Base-by-base conservation (phyloP, 345 rosid genomes). In the Populus euphratica region DNA sequence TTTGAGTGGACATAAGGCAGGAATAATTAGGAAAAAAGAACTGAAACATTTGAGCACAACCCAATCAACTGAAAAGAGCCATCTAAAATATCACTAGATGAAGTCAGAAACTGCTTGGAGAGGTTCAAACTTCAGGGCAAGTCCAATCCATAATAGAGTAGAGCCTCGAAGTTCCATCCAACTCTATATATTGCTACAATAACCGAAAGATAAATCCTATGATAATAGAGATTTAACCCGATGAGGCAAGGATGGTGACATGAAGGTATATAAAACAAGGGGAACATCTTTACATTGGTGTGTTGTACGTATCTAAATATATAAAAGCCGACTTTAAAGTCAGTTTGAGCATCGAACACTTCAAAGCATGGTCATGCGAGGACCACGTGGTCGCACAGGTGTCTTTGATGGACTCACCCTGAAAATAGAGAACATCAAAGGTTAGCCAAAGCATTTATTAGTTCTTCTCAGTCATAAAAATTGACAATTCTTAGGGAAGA, bases 371-470 rank as follows among this genome's bases (percentile, higher is more conserved):
- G 76, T 65, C 75, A 77, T 68, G 23, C 91, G 89, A 62, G 90
- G 86, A 76, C 81, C 49, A 63, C 94, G 94, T 18, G 98, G 97
- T 69, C 99, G 89, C 66, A 92, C 98, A 36, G 99, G 99, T 52
- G 99, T 96, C 92, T 96, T 96, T 2, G 99, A 96, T 59, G 99
- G 99, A 78, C 99, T 96, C 61, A 96, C 95, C 96, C 99, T 96
- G 90, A 83, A 81, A n/a, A 25, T n/a, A 11, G 29, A 36, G 47
- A 67, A 41, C 62, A 76, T 67, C 52, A 39, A 14, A 2, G 38
- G 29, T 17, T 23, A 59, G 20, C 5, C 29, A 59, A 10, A 59
- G 63, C 29, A 59, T 59, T 59, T 59, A 59, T 23, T 27, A 59
- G 29, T 59, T 59, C 61, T 59, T 59, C 29, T 59, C 29, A 3